Evolutionary conservation across 768 basidiomycete species (phyloP), one percentile per base, ranked within the genome.

Genomic region (Russula virescens): DNA sequence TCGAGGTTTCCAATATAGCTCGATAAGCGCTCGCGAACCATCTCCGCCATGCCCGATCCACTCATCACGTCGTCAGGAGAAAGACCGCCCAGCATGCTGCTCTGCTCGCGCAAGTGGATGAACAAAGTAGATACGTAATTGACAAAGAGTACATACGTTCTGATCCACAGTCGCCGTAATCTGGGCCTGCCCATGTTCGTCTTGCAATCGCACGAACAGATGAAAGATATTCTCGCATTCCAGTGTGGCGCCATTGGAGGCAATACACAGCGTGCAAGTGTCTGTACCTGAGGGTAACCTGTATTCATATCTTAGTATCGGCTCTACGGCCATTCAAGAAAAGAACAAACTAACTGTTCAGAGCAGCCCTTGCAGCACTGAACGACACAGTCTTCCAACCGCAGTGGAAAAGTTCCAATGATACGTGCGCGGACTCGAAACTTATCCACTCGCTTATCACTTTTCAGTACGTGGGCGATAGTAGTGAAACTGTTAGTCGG

Each of bases 401-500:
- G 18, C 26, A 67, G 35, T 3, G 67, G 67, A 21, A 46, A 58
- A 6, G 58, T 66, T 38, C 58, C 67, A 18, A 66, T 51, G 21
- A 66, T 65, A 14, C 55, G 60, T 14, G 67, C 67, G 19, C 64
- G 57, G 18, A 68, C 50, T 19, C 55, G 58, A 55, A 68, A 66
- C 45, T 52, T 62, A 21, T 57, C 31, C 10, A 47, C 53, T 46
- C 21, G 48, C 21, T 63, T 48, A 18, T 21, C 21, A 25, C 51
- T 60, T 23, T 62, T 38, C 5, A 60, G 25, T n/a, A 66, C 34
- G 26, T 43, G 55, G 0, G 55, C 47, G 21, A 68, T 68, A 1
- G 57, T 68, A 11, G 55, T 67, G 50, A 62, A 48, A 5, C 46
- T 26, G 14, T 60, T 49, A 34, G 31, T 45, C 26, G 31, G 49